Evolutionary conservation across 352 stramenopile genomes (phyloP).

Genomic region (Aphanomyces stellatus): DNA sequence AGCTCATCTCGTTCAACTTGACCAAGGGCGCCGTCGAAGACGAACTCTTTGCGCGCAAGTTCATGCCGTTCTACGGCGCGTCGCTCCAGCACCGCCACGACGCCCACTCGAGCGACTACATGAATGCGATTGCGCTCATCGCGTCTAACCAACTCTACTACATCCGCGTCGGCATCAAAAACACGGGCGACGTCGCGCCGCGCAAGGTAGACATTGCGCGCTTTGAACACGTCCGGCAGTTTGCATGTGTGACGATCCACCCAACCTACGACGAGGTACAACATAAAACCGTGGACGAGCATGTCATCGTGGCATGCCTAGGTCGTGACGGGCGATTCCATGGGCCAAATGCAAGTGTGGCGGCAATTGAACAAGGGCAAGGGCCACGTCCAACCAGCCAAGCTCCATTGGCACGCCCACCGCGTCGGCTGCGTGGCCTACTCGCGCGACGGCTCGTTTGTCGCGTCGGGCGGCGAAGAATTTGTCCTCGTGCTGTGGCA

Average conservation of each 20-base stretch:
- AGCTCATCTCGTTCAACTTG: conserved; percentile 60
- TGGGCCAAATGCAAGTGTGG: conserved; percentile 48
- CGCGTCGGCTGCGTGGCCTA: conserved; percentile 62
- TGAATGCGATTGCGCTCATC: conserved; percentile 35
- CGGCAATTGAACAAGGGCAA: neutral
- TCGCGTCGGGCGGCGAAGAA: conserved; percentile 80
- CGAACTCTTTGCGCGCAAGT: conserved; percentile 39
- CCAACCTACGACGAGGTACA: conserved; percentile 31
- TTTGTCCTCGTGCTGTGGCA: conserved; percentile 84
- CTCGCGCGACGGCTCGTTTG: conserved; percentile 60
- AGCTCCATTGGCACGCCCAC: conserved; percentile 84
- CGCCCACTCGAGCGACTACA: conserved; percentile 34
- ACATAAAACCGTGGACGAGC: neutral
- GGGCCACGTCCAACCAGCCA: conserved; percentile 27
- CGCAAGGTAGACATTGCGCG: conserved; percentile 33
- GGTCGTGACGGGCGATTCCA: conserved; percentile 53
- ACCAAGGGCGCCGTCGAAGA: conserved; percentile 49
- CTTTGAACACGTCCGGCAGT: conserved; percentile 35
- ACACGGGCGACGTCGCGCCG: conserved; percentile 24
- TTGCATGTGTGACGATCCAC: conserved; percentile 55
- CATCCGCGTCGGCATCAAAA: conserved; percentile 30
- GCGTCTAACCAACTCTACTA: conserved; percentile 32
- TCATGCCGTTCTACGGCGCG: conserved; percentile 37
- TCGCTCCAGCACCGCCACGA: conserved; percentile 29
- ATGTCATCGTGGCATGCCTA: too few species aligned